Conservation (phyloP, 768 basidiomycete genomes). For the Lentinula raphanica region DNA sequence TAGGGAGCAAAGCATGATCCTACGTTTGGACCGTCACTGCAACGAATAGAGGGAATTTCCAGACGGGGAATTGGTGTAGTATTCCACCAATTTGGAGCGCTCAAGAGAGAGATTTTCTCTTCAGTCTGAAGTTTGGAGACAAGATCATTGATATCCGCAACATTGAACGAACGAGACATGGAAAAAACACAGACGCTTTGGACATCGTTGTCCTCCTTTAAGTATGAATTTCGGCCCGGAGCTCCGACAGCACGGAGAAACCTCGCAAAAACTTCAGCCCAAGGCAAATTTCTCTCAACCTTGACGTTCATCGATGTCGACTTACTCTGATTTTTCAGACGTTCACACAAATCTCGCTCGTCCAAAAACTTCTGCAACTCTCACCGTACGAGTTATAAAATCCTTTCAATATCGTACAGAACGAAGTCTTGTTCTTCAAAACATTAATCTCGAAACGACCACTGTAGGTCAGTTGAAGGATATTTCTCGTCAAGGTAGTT, state of each 20-base stretch:
- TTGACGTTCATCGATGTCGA: constrained; percentile 20
- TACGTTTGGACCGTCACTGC: constrained; percentile 70
- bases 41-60: constrained; percentile 60
- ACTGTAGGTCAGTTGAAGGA: constrained; percentile 80
- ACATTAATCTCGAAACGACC: constrained; percentile 72
- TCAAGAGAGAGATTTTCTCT: constrained; percentile 60
- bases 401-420: constrained; percentile 91
- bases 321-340: constrained; percentile 30
- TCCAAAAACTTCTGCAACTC: constrained; percentile 70
- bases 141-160: constrained; percentile 23
- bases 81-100: constrained; percentile 71
- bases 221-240: background rate
- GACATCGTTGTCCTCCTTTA: background rate
- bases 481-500: constrained; percentile 56
- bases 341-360: constrained; percentile 58
- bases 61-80: constrained; percentile 52
- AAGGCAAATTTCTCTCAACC: background rate
- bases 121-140: constrained; percentile 50
- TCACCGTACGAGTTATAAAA: constrained; percentile 92
- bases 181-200: background rate
- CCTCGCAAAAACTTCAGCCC: background rate
- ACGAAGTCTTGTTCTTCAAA: constrained; percentile 77
- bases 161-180: constrained; percentile 9
- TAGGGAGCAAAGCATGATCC: constrained; percentile 6
- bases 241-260: background rate